Evolutionary conservation across 73 alveolate species (phyloP).

Genomic region (Tetrahymena thermophila): DNA sequence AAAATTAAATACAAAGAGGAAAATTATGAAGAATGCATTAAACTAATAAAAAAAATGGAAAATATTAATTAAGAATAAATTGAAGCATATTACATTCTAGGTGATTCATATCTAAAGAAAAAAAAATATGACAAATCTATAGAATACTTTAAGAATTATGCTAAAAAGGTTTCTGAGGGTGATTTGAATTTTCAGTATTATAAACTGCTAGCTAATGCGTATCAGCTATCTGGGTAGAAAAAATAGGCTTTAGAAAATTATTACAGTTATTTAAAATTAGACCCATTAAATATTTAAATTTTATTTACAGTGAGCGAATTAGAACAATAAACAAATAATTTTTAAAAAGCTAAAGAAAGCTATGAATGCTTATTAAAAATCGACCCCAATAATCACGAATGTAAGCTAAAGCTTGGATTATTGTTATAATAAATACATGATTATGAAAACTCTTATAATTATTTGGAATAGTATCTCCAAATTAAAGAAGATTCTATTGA

Average conservation of each 20-base stretch:
- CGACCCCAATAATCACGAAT: background rate
- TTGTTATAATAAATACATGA: background rate
- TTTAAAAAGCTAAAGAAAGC: background rate
- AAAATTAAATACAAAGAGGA: background rate
- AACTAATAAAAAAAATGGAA: background rate
- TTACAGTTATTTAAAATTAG: background rate
- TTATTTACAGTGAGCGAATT: background rate
- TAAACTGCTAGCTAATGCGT: background rate
- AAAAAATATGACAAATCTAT: background rate
- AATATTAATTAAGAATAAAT: background rate
- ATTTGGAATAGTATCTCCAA: background rate
- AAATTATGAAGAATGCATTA: background rate
- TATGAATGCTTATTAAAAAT: background rate
- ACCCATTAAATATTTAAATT: background rate
- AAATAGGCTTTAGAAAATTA: background rate
- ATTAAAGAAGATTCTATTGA: background rate
- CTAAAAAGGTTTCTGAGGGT: background rate
- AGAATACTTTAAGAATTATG: background rate
- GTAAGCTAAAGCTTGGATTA: background rate
- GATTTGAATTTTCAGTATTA: background rate
- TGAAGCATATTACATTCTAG: background rate
- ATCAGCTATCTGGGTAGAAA: background rate
- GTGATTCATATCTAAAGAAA: background rate
- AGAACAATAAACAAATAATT: background rate
- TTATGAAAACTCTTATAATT: background rate